Conservation (phyloP, 2,329 filamentous ascomycete species). For the Ambrosiella cleistominuta region DNA sequence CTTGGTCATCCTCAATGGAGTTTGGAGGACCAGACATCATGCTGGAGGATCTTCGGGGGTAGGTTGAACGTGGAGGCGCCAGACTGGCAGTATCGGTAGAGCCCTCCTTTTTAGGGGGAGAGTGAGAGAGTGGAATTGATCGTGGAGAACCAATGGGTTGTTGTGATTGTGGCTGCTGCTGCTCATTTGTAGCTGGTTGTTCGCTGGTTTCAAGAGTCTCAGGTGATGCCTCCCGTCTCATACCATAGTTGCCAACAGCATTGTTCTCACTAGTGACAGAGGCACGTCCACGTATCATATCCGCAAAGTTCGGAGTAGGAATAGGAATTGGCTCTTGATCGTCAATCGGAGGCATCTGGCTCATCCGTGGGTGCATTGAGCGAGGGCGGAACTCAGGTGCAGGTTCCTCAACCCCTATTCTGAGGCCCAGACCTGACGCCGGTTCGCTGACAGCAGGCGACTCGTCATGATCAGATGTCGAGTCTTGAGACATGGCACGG, state of each 20-base stretch:
- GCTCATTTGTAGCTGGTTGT: slow-evolving; percentile 28
- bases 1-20: slow-evolving; percentile 45
- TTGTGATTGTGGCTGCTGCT: background rate
- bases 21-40: slow-evolving; percentile 37
- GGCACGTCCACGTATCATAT: slow-evolving; percentile 10
- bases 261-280: slow-evolving; percentile 3
- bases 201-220: slow-evolving; percentile 21
- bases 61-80: slow-evolving; percentile 32
- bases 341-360: slow-evolving; percentile 35
- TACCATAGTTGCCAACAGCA: slow-evolving; percentile 26
- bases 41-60: slow-evolving; percentile 38
- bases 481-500: slow-evolving; percentile 52
- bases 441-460: slow-evolving; percentile 15
- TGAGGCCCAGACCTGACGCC: slow-evolving; percentile 28
- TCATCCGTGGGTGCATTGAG: slow-evolving; percentile 62
- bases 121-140: slow-evolving; percentile 14
- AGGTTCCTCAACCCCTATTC: slow-evolving; percentile 40
- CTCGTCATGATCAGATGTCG: slow-evolving; percentile 21
- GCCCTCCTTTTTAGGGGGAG: slow-evolving; percentile 3
- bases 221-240: slow-evolving; percentile 41
- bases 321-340: slow-evolving; percentile 15
- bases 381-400: slow-evolving; percentile 40
- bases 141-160: slow-evolving; percentile 19
- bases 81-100: slow-evolving; percentile 20
- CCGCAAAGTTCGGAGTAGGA: slow-evolving; percentile 7